phyloP scores from a whole-genome alignment of 2,329 filamentous ascomycete genomes.

The Cladophialophora psammophila region DNA sequence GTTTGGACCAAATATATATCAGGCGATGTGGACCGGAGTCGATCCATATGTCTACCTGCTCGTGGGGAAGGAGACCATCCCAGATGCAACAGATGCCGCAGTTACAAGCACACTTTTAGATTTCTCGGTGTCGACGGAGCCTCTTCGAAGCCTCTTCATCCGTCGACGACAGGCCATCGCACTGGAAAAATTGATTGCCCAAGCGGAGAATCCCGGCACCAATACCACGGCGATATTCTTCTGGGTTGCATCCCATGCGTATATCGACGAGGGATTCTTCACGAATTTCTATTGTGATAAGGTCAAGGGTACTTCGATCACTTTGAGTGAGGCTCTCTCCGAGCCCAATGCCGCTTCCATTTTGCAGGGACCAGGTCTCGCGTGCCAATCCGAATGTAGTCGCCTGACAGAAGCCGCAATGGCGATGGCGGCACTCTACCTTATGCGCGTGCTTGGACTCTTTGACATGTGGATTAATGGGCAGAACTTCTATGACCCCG shows the following conservation, averaged over 20 bases:
- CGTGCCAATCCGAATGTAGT: not conserved
- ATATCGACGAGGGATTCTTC: conserved; percentile 10
- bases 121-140: not conserved
- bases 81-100: not conserved
- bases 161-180: conserved; percentile 9
- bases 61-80: conserved; percentile 12
- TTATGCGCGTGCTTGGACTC: conserved; percentile 14
- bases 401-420: conserved; percentile 4
- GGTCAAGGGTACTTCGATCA: conserved; percentile 10
- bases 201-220: not conserved
- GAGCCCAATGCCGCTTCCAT: not conserved
- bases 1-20: conserved; percentile 5
- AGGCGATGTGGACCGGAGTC: conserved; percentile 8
- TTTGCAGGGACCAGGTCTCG: no score
- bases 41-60: conserved; percentile 8
- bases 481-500: conserved; percentile 13
- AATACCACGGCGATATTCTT: conserved; percentile 13
- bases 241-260: conserved; percentile 9
- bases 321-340: not conserved
- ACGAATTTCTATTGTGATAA: conserved; percentile 3
- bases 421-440: conserved; percentile 7
- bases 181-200: conserved; percentile 6
- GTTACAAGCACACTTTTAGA: not conserved
- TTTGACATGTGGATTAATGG: conserved; percentile 20
- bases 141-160: conserved; percentile 9